Base-by-base conservation (phyloP, 257 asterid genomes). In the Solanum rostratum region DNA sequence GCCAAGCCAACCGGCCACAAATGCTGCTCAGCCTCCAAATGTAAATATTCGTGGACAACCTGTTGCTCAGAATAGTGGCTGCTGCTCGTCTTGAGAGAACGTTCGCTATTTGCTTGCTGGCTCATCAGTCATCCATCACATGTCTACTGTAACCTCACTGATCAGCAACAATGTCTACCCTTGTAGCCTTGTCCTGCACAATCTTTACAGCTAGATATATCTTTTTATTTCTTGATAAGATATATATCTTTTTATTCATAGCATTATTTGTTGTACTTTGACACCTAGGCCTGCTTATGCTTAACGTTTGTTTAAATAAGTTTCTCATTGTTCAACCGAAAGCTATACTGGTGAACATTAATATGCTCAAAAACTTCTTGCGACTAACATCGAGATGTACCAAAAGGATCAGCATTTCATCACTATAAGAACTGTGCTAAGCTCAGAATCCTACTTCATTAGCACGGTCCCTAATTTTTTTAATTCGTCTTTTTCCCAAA, bases 41-140 rank as follows among this genome's bases (percentile, higher is more conserved):
- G 93, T 90, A 82, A 86, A 90, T 55, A 90, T 90, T 14, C 87
- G 86, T 7, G 93, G 93, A 54, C 93, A 89, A 79, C 93, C 91
- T 6, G 91, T 90, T 62, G 83, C 82, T 16, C 93, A 90, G 70
- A 89, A 69, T 74, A 68, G 90, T 15, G 93, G 93, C 22, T 90
- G 91, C 90, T 89, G 91, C 88, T 90, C 91, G 3, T 90, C 87
- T 8, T 88, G 87, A 66, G 53, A 43, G 57, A 33, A 37, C 12
- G 53, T 45, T 14, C 1, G 19, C 39, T 2, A 22, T 85, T 37
- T 15, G 33, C 74, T 37, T 71, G 85, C 55, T 45, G 33, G 85
- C 33, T 74, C 16, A 14, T 39, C 45, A 70, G 24, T 74, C n/a
- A 24, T 45, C 62, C 71, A 18, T 82, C 83, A 55, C 84, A 74